Evolutionary conservation across 352 stramenopile species (phyloP).

Genomic region (Globisporangium sylvaticum): DNA sequence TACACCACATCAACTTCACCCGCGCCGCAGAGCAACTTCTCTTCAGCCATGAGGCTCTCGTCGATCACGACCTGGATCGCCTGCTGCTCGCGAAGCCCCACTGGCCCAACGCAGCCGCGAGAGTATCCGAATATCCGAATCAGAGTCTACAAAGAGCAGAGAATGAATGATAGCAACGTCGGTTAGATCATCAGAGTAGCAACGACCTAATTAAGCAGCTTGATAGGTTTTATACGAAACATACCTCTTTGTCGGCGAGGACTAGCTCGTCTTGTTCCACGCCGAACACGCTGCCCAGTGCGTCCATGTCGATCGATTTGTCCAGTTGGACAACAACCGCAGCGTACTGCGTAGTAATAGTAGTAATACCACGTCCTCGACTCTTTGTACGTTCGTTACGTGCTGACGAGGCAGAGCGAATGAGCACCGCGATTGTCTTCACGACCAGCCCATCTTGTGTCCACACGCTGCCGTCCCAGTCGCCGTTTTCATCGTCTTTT

Average conservation of each 20-base stretch:
- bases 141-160: slow-evolving; percentile 32
- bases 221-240: not conserved
- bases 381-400: not conserved
- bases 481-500: slow-evolving; percentile 8
- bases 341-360: slow-evolving; percentile 20
- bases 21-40: slow-evolving; percentile 45
- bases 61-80: slow-evolving; percentile 56
- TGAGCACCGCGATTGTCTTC: slow-evolving; percentile 58
- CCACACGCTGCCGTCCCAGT: slow-evolving; percentile 15
- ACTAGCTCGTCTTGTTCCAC: slow-evolving; percentile 27
- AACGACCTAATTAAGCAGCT: not conserved
- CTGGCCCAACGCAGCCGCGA: slow-evolving; percentile 53
- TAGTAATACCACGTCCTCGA: not conserved
- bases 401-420: slow-evolving; percentile 15
- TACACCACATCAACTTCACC: slow-evolving; percentile 47
- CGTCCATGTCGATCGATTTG: slow-evolving; percentile 49
- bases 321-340: slow-evolving; percentile 50
- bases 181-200: not conserved
- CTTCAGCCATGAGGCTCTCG: slow-evolving; percentile 19
- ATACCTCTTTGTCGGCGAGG: slow-evolving; percentile 52
- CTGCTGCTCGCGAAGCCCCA: slow-evolving; percentile 52
- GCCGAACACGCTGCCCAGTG: slow-evolving; percentile 25
- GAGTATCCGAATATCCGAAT: slow-evolving; percentile 63
- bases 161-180: not conserved
- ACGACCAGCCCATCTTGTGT: slow-evolving; percentile 34